phyloP scores from a whole-genome alignment of 352 stramenopile species.

The Globisporangium iwayamae region DNA sequence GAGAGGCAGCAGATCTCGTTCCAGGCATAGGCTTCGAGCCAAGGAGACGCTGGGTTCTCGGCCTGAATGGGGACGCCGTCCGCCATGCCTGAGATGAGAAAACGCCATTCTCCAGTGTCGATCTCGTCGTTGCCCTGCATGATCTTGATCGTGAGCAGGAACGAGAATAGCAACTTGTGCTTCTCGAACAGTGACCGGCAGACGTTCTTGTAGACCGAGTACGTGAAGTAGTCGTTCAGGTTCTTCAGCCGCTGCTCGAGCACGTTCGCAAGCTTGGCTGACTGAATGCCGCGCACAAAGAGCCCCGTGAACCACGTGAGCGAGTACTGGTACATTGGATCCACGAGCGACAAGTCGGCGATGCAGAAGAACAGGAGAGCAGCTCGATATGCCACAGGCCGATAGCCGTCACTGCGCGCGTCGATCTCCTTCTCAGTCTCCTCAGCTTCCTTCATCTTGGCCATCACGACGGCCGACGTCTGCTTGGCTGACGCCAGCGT shows the following conservation, averaged over 20 bases:
- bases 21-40: constrained; percentile 78
- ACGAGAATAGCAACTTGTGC: constrained; percentile 93
- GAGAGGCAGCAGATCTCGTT: constrained; percentile 72
- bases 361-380: constrained; percentile 92
- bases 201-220: constrained; percentile 93
- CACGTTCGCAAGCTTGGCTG: constrained; percentile 57
- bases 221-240: constrained; percentile 93
- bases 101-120: constrained; percentile 86
- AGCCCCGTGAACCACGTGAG: constrained; percentile 91
- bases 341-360: constrained; percentile 82
- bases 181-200: constrained; percentile 93
- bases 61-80: constrained; percentile 29
- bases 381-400: constrained; percentile 84
- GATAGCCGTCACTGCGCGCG: constrained; percentile 82
- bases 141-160: constrained; percentile 88
- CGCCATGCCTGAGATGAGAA: constrained; percentile 86
- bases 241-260: constrained; percentile 79
- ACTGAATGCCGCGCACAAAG: constrained; percentile 89
- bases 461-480: constrained; percentile 74
- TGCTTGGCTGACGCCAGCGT: constrained; percentile 83
- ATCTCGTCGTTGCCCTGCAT: constrained; percentile 82
- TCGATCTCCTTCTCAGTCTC: constrained; percentile 91
- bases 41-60: constrained; percentile 50
- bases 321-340: constrained; percentile 92
- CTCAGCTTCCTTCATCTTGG: constrained; percentile 89